Percentiles rank a stretch among this genome's conserved stretches.
Conservation (phyloP, 139 green algal species). For the Micractinium conductrix region DNA sequence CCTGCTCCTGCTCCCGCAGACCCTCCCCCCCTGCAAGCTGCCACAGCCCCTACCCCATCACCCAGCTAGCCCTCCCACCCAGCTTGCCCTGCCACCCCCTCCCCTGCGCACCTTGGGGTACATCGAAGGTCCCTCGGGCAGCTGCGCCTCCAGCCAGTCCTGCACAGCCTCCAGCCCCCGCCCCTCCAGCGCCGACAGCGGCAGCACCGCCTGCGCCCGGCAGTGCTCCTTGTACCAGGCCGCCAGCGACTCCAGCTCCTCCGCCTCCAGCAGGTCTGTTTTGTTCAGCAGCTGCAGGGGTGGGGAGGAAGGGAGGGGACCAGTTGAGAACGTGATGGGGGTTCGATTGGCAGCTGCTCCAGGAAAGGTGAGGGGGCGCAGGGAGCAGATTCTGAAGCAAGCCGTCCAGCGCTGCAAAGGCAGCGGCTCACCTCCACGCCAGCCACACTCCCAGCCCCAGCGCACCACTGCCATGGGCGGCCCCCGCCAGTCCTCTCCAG, state of each 20-base stretch:
- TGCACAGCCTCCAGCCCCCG: constrained; percentile 59
- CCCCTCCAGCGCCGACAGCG: constrained; percentile 51
- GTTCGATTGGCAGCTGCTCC: too few relatives aligned
- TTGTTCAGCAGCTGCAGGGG: constrained; percentile 76
- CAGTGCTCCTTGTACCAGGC: constrained; percentile 56
- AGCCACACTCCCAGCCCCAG: background rate
- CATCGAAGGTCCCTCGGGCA: constrained; percentile 83
- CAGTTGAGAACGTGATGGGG: too few relatives aligned
- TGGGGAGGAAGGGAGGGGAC: too few relatives aligned
- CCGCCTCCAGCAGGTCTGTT: constrained; percentile 63
- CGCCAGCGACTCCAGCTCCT: constrained; percentile 53
- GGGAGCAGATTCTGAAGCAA: too few relatives aligned
- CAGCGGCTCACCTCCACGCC: too few relatives aligned
- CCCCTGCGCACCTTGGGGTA: constrained; percentile 74
- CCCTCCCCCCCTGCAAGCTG: too few relatives aligned
- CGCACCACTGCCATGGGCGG: constrained; percentile 80
- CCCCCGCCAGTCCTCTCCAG: constrained; percentile 58
- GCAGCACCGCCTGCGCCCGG: constrained; percentile 45
- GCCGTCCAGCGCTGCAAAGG: too few relatives aligned
- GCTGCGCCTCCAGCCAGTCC: constrained; percentile 71
- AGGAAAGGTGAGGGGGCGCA: too few relatives aligned
- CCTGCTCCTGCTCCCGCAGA: too few relatives aligned
- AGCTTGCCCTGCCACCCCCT: background rate
- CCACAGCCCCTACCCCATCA: too few relatives aligned
- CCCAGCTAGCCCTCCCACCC: too few relatives aligned